Base-by-base conservation (phyloP, 176 grass and related monocot species). In the Oryza meridionalis region DNA sequence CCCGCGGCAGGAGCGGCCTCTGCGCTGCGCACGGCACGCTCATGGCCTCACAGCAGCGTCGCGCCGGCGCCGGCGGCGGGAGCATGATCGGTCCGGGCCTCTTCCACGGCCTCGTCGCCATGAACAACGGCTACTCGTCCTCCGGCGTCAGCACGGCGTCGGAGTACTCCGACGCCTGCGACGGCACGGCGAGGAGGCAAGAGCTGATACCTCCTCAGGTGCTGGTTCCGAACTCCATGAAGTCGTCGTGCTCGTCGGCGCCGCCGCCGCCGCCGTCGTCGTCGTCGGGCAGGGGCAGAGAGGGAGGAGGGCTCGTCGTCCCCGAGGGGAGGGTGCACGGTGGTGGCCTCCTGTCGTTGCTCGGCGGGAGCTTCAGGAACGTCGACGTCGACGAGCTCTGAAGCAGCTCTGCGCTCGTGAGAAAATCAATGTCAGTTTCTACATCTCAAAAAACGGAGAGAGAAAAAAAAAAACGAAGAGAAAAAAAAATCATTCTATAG, bases 261-360 rank as follows among this genome's bases (percentile, higher is more conserved):
- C 69, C 69, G 51, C 44, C 72, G 2, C 26, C 50, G 15, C 2
- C 78, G 12, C 35, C 5, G 35, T 5, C 35, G 35, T 2, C 33
- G 33, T 2, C 4, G 33, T 33, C 33, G 29, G 85, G 85, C 35
- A 70, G 74, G 26, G 58, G 67, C 66, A 55, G 82, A 82, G 89
- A 71, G 50, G 84, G 51, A 62, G 84, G 50, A 69, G 86, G 4
- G 47, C 58, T 75, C 40, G 47, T 66, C 7, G 76, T 92, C 2
- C 85, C 93, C 3, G 93, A 94, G 47, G 90, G 85, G 45, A 90
- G 90, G 47, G 93, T 94, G 75, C 93, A 94, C 84, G 93, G 93
- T 6, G 93, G 93, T 21, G 86, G 87, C 24, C 90, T 94, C 40
- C 76, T 94, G 16, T 78, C 93, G 59, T 71, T 88, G 69, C 90